Evolutionary conservation across 2,329 filamentous ascomycete genomes (phyloP), one percentile per base, ranked within the genome.

Genomic region (Cercospora beticola): DNA sequence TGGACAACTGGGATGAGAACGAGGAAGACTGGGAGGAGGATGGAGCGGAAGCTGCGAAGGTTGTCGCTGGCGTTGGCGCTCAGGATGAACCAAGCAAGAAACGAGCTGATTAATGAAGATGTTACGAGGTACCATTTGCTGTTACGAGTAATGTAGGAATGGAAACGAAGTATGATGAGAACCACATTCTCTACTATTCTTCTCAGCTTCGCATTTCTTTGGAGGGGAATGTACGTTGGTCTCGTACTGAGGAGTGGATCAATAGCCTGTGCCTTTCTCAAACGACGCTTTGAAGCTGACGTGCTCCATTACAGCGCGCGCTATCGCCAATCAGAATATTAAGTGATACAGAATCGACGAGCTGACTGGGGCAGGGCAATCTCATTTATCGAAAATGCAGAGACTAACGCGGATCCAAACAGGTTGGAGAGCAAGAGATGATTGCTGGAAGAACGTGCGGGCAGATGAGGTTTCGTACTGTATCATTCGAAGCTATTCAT

Each of bases 1-100:
- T 97, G 7, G 94, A 97, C 77, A 93, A 94, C 73, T 97, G 94
- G 93, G 93, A 97, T 76, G 94, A 97, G 82, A 95, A 97, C 79
- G 86, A 83, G 0, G 87, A 88, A 68, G 87, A 89, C 74, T 90
- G 88, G 88, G 88, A 90, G 62, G 86, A 87, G 2, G 87, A 88
- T 31, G 87, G 82, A 52, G 78, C 76, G 46, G 73, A 76, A 64
- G 70, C 68, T n/a, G 70, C 74, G 6, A 79, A 76, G 63, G 70
- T 66, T 8, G 63, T 64, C 26, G 72, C 68, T 16, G 71, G 65
- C 16, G 67, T 70, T 49, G 65, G 49, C 16, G 59, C 57, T 62
- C 76, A 75, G 21, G 76, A 69, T 18, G 72, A 68, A 43, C 79
- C 81, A 21, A 69, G 73, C 43, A 82, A 82, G 77, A 83, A 82